Evolutionary conservation across 257 asterid species (phyloP), one percentile per base, ranked within the genome.

Genomic region (Echium plantagineum): DNA sequence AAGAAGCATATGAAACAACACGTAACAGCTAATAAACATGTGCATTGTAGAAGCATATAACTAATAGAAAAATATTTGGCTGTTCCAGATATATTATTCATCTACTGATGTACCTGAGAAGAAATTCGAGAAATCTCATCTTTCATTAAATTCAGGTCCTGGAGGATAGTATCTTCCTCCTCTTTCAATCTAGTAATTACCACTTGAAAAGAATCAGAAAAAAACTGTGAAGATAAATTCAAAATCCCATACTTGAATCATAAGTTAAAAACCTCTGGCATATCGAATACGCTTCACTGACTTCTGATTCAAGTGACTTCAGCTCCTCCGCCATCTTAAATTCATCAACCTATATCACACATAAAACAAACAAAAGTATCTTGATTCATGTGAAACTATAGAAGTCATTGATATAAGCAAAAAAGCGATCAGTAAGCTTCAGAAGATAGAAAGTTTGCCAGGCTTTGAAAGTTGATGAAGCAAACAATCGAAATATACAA

Each of bases 331-430:
- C 85, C 81, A 84, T 75, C 76, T 82, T 90, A 64, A 55, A 77
- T 63, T 84, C 93, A 75, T 88, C 98, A 57, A 88, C 95, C 97
- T 90, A 70, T 30, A 30, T 30, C 32, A 30, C 5, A 3, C 32
- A 30, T 30, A 30, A 30, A 30, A 30, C 3, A 3, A 30, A 30
- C 3, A 30, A 30, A 3, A 30, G 32, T 2, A 30, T 30, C 3
- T 30, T 30, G 32, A 30, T 30, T 30, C 6, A 30, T 30, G 32
- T 30, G 32, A 3, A 30, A 2, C 6, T 30, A 6, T 30, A 30
- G 3, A 30, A 30, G 6, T 30, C 32, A 30, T 30, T 30, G 3
- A 30, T 30, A 30, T 30, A 30, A 30, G 32, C 3, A 30, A 30
- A 30, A 6, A 30, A 30, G 5, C 32, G 6, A 30, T 30, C 32